phyloP scores from a whole-genome alignment of 2,329 filamentous ascomycete species.

The Fusarium miscanthi region DNA sequence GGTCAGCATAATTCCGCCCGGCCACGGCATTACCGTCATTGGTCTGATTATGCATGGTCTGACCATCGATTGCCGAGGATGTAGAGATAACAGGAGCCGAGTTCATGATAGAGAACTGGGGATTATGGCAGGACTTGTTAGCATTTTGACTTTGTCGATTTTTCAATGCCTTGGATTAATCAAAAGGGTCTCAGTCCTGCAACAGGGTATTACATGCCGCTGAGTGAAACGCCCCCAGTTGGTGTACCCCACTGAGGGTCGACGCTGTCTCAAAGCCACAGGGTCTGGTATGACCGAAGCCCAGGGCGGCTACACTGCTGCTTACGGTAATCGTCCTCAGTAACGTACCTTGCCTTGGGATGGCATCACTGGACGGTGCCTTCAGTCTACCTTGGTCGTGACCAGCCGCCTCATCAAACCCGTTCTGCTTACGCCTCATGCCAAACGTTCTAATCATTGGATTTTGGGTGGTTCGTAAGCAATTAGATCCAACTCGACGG shows the following conservation, averaged over 20 bases:
- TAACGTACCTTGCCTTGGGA: no score
- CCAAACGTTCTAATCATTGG: background rate
- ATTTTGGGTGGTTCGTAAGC: background rate
- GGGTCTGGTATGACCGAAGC: background rate
- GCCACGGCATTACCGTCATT: background rate
- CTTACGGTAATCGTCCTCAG: no score
- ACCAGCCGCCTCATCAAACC: background rate
- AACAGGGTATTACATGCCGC: background rate
- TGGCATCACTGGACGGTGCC: background rate
- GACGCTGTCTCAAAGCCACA: background rate
- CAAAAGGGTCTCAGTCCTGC: background rate
- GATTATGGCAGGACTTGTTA: no score
- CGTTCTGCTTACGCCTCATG: background rate
- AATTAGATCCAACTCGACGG: rapidly evolving
- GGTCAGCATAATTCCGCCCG: background rate
- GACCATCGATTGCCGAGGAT: background rate
- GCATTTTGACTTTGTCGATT: rapidly evolving
- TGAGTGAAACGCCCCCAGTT: background rate
- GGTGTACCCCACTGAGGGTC: background rate
- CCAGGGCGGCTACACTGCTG: no score
- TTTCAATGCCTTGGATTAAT: rapidly evolving
- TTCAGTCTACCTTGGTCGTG: rapidly evolving
- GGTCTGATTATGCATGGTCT: background rate
- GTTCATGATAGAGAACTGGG: background rate
- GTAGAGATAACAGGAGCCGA: background rate